A percentile compares a stretch with the other conserved stretches of the same genome.
These are phyloP conservation scores for Phytophthora uliginosa DNA, from an alignment of 352 stramenopile genomes.

Conservation along the genomic window DNA sequence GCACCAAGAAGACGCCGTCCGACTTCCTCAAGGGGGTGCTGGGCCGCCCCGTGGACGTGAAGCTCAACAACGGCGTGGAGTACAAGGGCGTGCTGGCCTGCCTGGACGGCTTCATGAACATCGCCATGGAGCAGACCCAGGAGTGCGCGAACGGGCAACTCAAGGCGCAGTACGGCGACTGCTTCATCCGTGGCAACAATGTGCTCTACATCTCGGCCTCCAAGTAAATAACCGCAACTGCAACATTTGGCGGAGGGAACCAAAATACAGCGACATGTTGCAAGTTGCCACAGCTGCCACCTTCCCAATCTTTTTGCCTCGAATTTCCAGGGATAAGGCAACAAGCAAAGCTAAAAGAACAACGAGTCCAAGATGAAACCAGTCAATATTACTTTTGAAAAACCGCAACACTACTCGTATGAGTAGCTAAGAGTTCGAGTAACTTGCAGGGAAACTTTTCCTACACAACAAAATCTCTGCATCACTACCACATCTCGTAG, in stretches of 20 bases:
- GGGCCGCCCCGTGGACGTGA: conserved; percentile 97
- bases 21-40: conserved; percentile 96
- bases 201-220: conserved; percentile 89
- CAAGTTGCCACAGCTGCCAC: no score
- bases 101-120: conserved; percentile 99
- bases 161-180: conserved; percentile 99
- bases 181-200: conserved; percentile 99
- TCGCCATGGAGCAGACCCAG: conserved; percentile 99
- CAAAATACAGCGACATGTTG: not conserved
- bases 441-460: no score
- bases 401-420: no score
- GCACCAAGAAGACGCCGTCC: conserved; percentile 88
- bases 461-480: no score
- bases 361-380: no score
- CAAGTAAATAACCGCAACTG: conserved; percentile 61
- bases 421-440: no score
- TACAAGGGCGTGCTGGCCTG: conserved; percentile 99
- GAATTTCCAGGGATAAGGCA: no score
- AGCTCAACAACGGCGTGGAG: conserved; percentile 99
- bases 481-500: no score
- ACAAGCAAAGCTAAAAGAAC: no score
- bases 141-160: conserved; percentile 99
- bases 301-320: no score
- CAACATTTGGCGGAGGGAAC: not conserved
- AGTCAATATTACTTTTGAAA: no score